Conservation (phyloP, 768 basidiomycete genomes). For the Phanerodontia chrysosporium region DNA sequence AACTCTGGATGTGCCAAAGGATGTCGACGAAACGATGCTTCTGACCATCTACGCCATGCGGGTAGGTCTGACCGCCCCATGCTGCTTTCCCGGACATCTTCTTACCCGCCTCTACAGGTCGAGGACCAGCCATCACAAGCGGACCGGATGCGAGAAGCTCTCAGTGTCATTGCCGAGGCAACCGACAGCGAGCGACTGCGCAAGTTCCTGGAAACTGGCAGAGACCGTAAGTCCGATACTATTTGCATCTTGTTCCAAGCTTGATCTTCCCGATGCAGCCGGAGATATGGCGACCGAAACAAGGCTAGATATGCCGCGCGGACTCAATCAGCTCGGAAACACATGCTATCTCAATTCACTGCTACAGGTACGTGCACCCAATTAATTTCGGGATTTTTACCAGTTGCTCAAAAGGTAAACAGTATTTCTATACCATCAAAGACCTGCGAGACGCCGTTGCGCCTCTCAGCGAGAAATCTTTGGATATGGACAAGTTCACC, state of each 20-base stretch:
- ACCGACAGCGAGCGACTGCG: slow-evolving; percentile 70
- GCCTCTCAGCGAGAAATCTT: slow-evolving; percentile 49
- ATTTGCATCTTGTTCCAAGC: background rate
- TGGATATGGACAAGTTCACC: slow-evolving; percentile 66
- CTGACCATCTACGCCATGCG: slow-evolving; percentile 68
- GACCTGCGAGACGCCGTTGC: slow-evolving; percentile 77
- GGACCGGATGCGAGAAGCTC: slow-evolving; percentile 69
- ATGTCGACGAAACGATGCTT: slow-evolving; percentile 76
- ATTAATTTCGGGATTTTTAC: background rate
- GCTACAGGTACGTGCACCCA: slow-evolving; percentile 46
- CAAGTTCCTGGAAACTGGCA: slow-evolving; percentile 59
- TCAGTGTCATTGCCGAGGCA: slow-evolving; percentile 69
- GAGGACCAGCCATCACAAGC: slow-evolving; percentile 65
- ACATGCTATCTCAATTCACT: slow-evolving; percentile 85
- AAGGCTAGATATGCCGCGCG: slow-evolving; percentile 71
- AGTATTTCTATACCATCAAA: slow-evolving; percentile 97
- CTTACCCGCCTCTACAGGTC: too few relatives aligned
- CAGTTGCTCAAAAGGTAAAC: slow-evolving; percentile 3
- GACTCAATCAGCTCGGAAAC: slow-evolving; percentile 84
- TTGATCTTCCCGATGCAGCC: slow-evolving; percentile 35
- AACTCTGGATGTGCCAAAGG: slow-evolving; percentile 62
- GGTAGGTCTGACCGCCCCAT: too few relatives aligned
- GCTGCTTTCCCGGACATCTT: too few relatives aligned
- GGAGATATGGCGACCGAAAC: slow-evolving; percentile 55
- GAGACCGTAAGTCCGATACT: slow-evolving; percentile 61